phyloP scores from a whole-genome alignment of 257 asterid species.

The Solanum pinnatisectum region DNA sequence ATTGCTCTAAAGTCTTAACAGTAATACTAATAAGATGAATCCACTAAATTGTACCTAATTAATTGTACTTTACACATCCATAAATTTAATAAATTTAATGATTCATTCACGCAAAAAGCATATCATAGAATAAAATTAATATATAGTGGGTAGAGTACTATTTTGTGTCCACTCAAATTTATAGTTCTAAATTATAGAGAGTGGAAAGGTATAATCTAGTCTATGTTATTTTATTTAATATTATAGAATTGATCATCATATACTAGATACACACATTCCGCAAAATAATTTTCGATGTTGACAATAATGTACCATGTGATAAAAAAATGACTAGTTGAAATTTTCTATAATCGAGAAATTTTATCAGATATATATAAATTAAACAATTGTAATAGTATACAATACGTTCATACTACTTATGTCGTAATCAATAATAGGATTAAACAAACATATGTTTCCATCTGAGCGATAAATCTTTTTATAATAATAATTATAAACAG shows the following conservation, averaged over 20 bases:
- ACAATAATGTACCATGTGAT: not conserved
- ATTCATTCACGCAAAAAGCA: not conserved
- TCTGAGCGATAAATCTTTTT: no score
- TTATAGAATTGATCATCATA: not conserved
- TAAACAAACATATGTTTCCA: no score
- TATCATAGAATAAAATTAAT: not conserved
- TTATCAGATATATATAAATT: no score
- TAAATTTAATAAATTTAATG: not conserved
- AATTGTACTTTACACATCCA: not conserved
- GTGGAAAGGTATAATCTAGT: not conserved
- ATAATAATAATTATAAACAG: no score
- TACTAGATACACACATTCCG: not conserved
- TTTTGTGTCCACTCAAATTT: not conserved
- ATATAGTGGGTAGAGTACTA: not conserved
- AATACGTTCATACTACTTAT: no score
- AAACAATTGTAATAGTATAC: no score
- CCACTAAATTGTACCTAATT: not conserved
- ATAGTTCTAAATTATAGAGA: not conserved
- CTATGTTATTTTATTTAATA: not conserved
- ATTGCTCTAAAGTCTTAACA: not conserved
- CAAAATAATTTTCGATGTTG: not conserved
- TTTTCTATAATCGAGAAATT: not conserved
- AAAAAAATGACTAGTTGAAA: not conserved
- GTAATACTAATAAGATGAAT: not conserved
- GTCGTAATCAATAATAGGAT: no score